phyloP scores from a whole-genome alignment of 2,329 filamentous ascomycete genomes.

The Neofusicoccum kwambonambiense region DNA sequence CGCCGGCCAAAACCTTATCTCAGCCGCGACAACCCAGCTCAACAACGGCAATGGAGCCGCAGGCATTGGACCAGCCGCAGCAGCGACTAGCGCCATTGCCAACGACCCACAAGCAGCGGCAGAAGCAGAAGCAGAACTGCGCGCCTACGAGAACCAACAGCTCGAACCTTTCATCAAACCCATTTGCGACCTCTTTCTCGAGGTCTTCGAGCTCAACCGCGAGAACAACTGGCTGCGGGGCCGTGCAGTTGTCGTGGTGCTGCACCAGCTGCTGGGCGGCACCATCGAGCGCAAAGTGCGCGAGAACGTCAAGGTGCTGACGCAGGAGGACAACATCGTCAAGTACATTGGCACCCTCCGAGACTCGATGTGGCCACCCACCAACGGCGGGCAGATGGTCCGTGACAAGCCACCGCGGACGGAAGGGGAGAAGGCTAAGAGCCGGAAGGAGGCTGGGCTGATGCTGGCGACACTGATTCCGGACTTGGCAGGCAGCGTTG shows the following conservation, averaged over 20 bases:
- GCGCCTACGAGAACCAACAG: conserved; percentile 87
- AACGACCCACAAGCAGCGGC: conserved; percentile 53
- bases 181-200: conserved; percentile 95
- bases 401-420: conserved; percentile 53
- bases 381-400: conserved; percentile 33
- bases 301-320: conserved; percentile 71
- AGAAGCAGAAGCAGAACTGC: conserved; percentile 90
- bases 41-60: conserved; percentile 30
- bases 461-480: conserved; percentile 88
- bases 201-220: conserved; percentile 89
- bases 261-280: conserved; percentile 92
- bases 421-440: conserved; percentile 71
- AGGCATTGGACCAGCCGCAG: conserved; percentile 22
- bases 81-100: conserved; percentile 48
- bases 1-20: conserved; percentile 87
- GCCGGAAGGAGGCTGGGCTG: conserved; percentile 80
- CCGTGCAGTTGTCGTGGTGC: conserved; percentile 89
- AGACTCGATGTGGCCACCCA: conserved; percentile 79
- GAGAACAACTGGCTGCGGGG: conserved; percentile 98
- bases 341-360: conserved; percentile 73
- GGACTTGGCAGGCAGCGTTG: conserved; percentile 88
- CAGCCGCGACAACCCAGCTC: conserved; percentile 62
- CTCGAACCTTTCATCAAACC: conserved; percentile 96
- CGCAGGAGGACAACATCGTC: conserved; percentile 76
- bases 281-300: conserved; percentile 95